Evolutionary conservation across 345 rosid species (phyloP), one percentile per base, ranked within the genome.

Genomic region (Adansonia digitata): DNA sequence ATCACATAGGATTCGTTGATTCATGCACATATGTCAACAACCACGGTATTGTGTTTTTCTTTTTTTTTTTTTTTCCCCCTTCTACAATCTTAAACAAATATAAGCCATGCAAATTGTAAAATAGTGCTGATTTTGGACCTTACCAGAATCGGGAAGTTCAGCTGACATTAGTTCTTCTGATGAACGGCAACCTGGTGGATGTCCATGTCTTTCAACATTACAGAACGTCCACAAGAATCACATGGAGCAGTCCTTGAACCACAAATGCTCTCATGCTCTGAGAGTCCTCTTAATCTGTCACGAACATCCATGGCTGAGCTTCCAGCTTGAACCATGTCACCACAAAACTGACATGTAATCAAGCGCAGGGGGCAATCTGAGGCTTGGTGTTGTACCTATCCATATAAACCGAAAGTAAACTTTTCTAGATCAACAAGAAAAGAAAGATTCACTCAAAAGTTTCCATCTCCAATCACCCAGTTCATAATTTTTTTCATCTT

Each of bases 201-300:
- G 79, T 93, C 98, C 99, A 93, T 95, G 18, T 95, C 98, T 81
- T 95, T 95, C 82, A 95, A 79, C 99, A 91, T 93, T 73, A 95
- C 90, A 0, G 98, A 86, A n/a, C 97, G 88, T 45, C 99, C 97
- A 35, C 98, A 95, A 5, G 94, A 91, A 80, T 93, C 97, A 45
- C 98, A 93, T 2, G 97, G 94, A 0, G 97, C 90, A 15, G 99
- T 95, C 83, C 98, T 87, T 2, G 99, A 93, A 60, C 98, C 98
- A 59, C 98, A 95, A 6, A 74, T 24, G 87, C 99, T 93, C 83
- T 95, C 99, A 72, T 95, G 97, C 88, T 95, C 97, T 0, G 89
- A 87, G 34, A 95, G 87, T n/a, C 98, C 99, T 77, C 92, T 87
- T 72, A 95, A 56, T 77, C 88, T 86, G 85, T 93, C 97, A 39